Evolutionary conservation across 202 grass and related monocot species (phyloP).

Genomic region (Hordeum pubiflorum): DNA sequence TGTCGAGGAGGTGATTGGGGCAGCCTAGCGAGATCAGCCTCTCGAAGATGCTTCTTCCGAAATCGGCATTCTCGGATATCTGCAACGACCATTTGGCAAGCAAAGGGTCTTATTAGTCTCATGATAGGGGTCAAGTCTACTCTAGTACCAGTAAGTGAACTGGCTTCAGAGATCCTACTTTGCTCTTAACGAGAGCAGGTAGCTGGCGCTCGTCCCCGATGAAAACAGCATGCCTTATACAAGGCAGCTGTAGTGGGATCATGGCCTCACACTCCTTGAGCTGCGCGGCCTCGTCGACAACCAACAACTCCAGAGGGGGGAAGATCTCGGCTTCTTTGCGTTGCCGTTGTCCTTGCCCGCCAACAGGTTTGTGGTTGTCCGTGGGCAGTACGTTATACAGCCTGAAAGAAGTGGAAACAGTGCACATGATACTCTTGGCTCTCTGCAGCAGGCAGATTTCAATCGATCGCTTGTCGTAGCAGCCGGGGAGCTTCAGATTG

Average conservation of each 20-base stretch:
- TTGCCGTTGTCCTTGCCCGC: background rate
- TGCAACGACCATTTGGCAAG: background rate
- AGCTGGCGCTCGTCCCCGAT: background rate
- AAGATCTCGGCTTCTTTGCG: background rate
- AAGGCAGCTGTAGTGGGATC: background rate
- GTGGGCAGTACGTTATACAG: background rate
- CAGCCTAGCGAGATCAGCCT: background rate
- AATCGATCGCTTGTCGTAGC: background rate
- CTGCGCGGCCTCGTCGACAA: background rate
- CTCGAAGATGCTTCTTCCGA: background rate
- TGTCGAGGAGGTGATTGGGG: background rate
- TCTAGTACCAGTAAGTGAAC: background rate
- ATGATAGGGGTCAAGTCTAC: background rate
- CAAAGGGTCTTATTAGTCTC: background rate
- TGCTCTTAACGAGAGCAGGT: background rate
- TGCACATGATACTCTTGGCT: slow-evolving; percentile 1
- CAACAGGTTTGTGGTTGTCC: background rate
- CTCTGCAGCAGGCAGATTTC: background rate
- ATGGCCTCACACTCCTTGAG: background rate
- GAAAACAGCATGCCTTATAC: background rate
- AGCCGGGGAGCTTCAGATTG: background rate
- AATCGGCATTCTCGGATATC: background rate
- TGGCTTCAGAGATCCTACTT: slow-evolving; percentile 5
- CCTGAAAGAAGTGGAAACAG: background rate
- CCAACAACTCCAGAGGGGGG: background rate